A percentile compares a stretch with the other conserved stretches of the same genome.
phyloP scores from a whole-genome alignment of 495 filamentous ascomycete genomes.

The Chaetomium fimeti region DNA sequence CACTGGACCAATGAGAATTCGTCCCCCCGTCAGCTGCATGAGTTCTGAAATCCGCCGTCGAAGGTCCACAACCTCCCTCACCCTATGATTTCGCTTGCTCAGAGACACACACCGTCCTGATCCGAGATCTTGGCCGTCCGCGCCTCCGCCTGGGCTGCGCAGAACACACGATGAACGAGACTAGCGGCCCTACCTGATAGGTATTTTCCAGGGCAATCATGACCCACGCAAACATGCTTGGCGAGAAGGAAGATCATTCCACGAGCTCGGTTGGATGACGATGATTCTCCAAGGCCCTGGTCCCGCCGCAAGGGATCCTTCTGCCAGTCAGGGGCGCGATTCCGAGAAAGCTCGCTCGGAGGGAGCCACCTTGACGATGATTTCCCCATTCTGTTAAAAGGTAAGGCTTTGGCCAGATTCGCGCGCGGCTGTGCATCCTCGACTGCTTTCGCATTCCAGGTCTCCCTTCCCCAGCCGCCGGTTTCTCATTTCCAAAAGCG shows the following conservation, averaged over 20 bases:
- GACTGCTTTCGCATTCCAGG: conserved; percentile 9
- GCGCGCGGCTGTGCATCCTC: conserved; percentile 7
- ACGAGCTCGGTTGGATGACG: conserved; percentile 27
- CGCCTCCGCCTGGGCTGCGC: conserved; percentile 8
- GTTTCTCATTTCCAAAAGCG: not conserved
- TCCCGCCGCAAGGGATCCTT: conserved; percentile 13
- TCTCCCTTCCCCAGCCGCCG: conserved; percentile 10
- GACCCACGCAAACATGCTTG: conserved; percentile 16
- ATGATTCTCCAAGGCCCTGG: not conserved
- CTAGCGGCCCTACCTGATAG: conserved; percentile 3
- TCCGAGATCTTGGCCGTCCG: not conserved
- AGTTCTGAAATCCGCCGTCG: conserved; percentile 29
- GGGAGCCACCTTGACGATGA: conserved; percentile 10
- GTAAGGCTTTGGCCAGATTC: not conserved
- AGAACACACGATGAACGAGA: conserved; percentile 7
- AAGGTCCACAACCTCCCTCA: conserved; percentile 12
- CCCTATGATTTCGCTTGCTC: conserved; percentile 29
- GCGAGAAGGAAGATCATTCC: conserved; percentile 17
- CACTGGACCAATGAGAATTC: conserved; percentile 20
- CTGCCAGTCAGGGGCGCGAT: conserved; percentile 8
- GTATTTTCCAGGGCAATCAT: conserved; percentile 3
- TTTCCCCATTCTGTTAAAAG: not conserved
- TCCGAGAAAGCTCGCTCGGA: conserved; percentile 14
- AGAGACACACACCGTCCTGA: conserved; percentile 15
- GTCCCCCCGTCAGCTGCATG: conserved; percentile 12